Evolutionary conservation across 306 rosid species (phyloP), one percentile per base, ranked within the genome.

Genomic region (Fragaria ananassa): DNA sequence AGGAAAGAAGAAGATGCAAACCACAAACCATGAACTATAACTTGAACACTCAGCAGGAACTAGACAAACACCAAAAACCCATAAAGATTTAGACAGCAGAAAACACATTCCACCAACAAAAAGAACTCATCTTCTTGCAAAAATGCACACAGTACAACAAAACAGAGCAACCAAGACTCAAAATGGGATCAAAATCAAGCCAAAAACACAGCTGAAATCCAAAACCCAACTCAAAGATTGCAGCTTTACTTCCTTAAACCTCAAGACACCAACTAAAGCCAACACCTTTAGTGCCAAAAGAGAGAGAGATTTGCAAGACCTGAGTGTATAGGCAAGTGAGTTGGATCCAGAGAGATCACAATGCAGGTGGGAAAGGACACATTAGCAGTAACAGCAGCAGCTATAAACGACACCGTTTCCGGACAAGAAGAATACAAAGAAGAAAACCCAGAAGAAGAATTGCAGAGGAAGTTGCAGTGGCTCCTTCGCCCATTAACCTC

Each of bases 381-480:
- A 54, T 45, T 37, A 68, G 44, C 41, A 44, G 88, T 75, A 61
- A 21, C 19, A 61, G 69, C 9, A 17, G 68, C 76, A 80, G 81
- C 61, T 39, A 80, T 25, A 88, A 79, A 87, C 87, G 93, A 90
- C 89, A 85, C 63, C 87, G 87, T 68, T 85, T 85, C 54, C 68
- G 76, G 65, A 76, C 46, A 62, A 74, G 31, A 11, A 27, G 58
- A 74, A n/a, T 61, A 57, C 66, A 44, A 31, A 64, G 83, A 65
- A 85, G 78, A 68, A 80, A 79, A 29, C 77, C 78, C 27, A 67
- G 71, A 50, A 42, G 80, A 35, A 53, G 74, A 47, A 76, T 15
- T 64, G 84, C 12, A 86, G 91, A 87, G 83, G 96, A 83, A 92
- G 93, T 78, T 82, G 97, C 84, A 83, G 93, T 68, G 85, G 86